Evolutionary conservation across 176 grass and related monocot species (phyloP), one percentile per base, ranked within the genome.

Genomic region (Coix lacrymajobi): DNA sequence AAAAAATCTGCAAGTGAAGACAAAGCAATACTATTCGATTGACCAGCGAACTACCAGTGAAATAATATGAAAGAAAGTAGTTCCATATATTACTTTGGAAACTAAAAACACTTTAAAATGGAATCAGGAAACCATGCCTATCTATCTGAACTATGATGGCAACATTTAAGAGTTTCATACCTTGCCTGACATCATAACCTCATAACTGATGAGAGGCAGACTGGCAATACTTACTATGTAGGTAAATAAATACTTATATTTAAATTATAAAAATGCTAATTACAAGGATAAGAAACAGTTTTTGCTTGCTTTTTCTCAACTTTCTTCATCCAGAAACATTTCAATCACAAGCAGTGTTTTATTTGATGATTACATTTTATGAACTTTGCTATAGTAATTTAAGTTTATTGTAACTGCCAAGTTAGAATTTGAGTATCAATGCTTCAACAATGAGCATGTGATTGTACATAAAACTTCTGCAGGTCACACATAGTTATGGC

Each of bases 361-460:
- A 49, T 62, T 48, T 38, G 2, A 72, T 24, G 12, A 7, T 45
- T 17, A 61, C n/a, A 62, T 15, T 44, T 16, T 72, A 63, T 57
- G 19, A 31, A 43, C 2, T 58, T 31, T 28, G 26, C 40, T 65
- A 25, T 22, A 5, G 36, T 3, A 30, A 69, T 58, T 16, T 20
- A 45, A 54, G 14, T 56, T 81, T 5, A 68, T 39, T 46, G 22
- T 31, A 83, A 43, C 15, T 19, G 5, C 11, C 69, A 62, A 7
- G 71, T 61, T 48, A 81, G 15, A 49, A 51, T 58, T 69, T 78
- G 26, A 83, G 19, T 77, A 25, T 3, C 33, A 22, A 41, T 29
- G 66, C 74, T 79, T 66, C 11, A 79, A 88, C 13, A 73, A 8
- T 71, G 19, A 79, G 56, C 29, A 84, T 84, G 37, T 36, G 40